Conservation (phyloP, 208 protist species). For the Trypanosoma caninum region DNA sequence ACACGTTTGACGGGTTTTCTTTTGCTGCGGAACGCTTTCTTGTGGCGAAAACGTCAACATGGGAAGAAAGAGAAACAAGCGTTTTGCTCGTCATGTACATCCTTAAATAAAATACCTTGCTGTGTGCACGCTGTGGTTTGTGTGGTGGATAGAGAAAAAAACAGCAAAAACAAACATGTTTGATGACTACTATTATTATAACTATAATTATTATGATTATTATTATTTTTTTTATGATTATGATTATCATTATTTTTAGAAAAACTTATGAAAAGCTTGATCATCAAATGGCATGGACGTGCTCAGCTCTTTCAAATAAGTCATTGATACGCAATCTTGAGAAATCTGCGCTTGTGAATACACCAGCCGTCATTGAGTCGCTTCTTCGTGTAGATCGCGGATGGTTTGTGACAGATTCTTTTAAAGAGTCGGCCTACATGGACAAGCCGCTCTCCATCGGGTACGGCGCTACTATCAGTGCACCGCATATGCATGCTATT, state of each 20-base stretch:
- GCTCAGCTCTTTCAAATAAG: constrained; percentile 65
- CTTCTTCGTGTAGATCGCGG: constrained; percentile 74
- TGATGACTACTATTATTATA: too few species aligned
- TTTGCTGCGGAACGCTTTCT: too few species aligned
- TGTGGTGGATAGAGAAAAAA: too few species aligned
- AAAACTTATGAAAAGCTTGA: background rate
- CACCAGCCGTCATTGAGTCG: constrained; percentile 40
- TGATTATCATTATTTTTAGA: too few species aligned
- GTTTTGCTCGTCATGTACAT: too few species aligned
- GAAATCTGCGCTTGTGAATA: constrained; percentile 46
- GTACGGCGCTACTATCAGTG: constrained; percentile 81
- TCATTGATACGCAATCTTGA: constrained; percentile 58
- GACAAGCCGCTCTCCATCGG: constrained; percentile 81
- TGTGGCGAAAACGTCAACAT: too few species aligned
- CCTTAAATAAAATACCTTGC: too few species aligned
- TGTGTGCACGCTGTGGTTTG: too few species aligned
- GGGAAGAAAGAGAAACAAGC: too few species aligned
- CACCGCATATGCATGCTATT: constrained; percentile 91
- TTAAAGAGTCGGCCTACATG: constrained; percentile 39
- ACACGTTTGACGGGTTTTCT: too few species aligned
- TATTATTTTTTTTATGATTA: constrained; percentile 1
- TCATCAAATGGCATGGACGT: constrained; percentile 79
- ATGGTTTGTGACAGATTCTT: constrained; percentile 52
- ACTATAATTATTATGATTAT: too few species aligned
- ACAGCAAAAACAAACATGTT: too few species aligned